phyloP scores from a whole-genome alignment of 2,329 filamentous ascomycete genomes.

The Colletotrichum agaves region DNA sequence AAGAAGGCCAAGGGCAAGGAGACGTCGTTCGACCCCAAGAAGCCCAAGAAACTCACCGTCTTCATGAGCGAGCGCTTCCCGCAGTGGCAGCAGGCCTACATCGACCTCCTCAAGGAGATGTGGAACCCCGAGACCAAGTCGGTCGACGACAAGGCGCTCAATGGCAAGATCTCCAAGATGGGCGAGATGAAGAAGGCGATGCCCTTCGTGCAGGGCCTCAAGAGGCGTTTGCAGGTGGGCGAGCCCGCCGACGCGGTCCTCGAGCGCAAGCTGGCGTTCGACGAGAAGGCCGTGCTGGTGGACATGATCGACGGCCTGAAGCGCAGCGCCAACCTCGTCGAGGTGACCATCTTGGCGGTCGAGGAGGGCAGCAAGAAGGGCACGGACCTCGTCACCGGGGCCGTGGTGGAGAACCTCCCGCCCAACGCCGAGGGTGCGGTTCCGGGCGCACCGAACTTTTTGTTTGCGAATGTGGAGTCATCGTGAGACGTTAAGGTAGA shows the following conservation, averaged over 20 bases:
- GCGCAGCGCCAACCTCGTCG: conserved; percentile 75
- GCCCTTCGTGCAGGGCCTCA: conserved; percentile 91
- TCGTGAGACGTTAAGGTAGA: conserved; percentile 38
- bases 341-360: conserved; percentile 78
- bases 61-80: conserved; percentile 85
- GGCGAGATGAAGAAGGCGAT: conserved; percentile 97
- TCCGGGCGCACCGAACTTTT: conserved; percentile 83
- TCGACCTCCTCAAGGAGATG: conserved; percentile 78
- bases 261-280: conserved; percentile 85
- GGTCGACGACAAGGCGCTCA: conserved; percentile 84
- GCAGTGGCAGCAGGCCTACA: conserved; percentile 90
- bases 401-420: conserved; percentile 69
- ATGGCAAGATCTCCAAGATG: conserved; percentile 81
- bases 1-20: conserved; percentile 94
- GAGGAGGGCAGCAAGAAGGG: conserved; percentile 76
- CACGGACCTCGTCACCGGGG: conserved; percentile 60
- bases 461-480: conserved; percentile 81
- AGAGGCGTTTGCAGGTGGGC: conserved; percentile 81
- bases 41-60: conserved; percentile 91
- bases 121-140: conserved; percentile 71
- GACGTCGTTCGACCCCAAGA: conserved; percentile 85
- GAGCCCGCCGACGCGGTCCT: conserved; percentile 77
- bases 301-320: conserved; percentile 85
- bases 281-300: conserved; percentile 79
- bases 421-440: conserved; percentile 77